A percentile compares a stretch with the other conserved stretches of the same genome.
Conservation (phyloP, 495 filamentous ascomycete genomes). For the Penicillium paxilli region DNA sequence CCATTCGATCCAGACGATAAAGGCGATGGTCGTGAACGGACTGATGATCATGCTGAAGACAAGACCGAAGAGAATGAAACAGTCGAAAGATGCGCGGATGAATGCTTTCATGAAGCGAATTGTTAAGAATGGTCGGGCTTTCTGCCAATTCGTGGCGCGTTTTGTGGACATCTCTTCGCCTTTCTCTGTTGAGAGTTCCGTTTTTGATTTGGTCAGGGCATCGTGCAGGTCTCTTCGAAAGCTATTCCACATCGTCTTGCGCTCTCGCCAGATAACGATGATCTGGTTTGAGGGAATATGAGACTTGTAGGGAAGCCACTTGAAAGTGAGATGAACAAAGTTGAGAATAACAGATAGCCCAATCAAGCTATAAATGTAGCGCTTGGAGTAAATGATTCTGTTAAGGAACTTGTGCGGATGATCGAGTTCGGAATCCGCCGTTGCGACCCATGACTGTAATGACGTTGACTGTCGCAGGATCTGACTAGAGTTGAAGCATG, state of each 20-base stretch:
- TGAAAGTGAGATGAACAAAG: conserved; percentile 21
- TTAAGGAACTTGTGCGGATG: conserved; percentile 17
- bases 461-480: conserved; percentile 21
- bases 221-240: conserved; percentile 20
- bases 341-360: conserved; percentile 27
- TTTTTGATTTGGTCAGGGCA: background rate
- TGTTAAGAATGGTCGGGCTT: conserved; percentile 9
- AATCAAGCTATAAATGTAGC: conserved; percentile 37
- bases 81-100: conserved; percentile 15
- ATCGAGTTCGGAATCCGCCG: conserved; percentile 1
- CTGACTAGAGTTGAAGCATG: conserved; percentile 36
- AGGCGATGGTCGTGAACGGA: conserved; percentile 32
- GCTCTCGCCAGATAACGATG: conserved; percentile 25
- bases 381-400: conserved; percentile 24
- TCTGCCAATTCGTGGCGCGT: background rate
- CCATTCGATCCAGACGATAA: conserved; percentile 35
- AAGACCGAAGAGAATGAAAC: conserved; percentile 20
- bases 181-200: background rate
- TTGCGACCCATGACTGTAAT: conserved; percentile 14
- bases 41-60: conserved; percentile 36
- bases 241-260: conserved; percentile 17
- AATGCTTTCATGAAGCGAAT: conserved; percentile 10
- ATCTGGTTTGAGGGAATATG: conserved; percentile 26
- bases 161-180: background rate
- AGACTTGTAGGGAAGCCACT: conserved; percentile 27